Base-by-base conservation (phyloP, 768 basidiomycete genomes). In the Lactarius trivialis region DNA sequence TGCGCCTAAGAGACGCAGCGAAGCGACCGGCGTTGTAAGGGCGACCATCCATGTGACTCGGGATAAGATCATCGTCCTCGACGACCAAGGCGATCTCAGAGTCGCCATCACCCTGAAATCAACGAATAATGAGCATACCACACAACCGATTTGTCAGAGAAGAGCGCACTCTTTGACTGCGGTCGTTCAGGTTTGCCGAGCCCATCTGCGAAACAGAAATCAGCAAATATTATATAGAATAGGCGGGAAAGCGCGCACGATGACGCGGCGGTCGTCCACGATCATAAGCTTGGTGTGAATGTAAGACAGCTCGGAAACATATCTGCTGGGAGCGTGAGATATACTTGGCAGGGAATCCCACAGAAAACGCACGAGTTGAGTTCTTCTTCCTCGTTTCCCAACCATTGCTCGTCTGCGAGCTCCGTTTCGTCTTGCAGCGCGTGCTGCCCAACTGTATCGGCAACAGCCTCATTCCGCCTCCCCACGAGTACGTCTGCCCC, bases 261-360 rank as follows among this genome's bases (percentile, higher is more conserved):
- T 92, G 50, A 97, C 93, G 37, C 86, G 80, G 34, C 84, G 80
- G 70, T 98, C 95, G 70, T 97, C 95, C 37, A 97, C 91, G 57
- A 96, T 91, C 94, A 97, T 96, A 28, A 96, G 72, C 77, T 93
- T 93, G 26, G 83, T 85, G 71, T 93, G 91, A 61, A 93, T 92
- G 68, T 93, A 93, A 24, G 88, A 74, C 67, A 89, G 65, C 74
- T 91, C 88, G n/a, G 86, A 85, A 21, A 91, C 83, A 73, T 91
- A 92, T 57, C 88, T 88, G 64, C 30, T n/a, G 12, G 57, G 61
- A 70, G 14, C 41, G 34, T 21, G 70, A 67, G 53, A 75, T 76
- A 9, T 71, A 21, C n/a, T 33, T 17, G 34, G 39, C 43, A 37
- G 19, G 34, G 19, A 7, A 26, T n/a, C 15, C 28, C 36, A 26